A percentile compares a stretch with the other conserved stretches of the same genome.
Conservation (phyloP, 352 stramenopile genomes). For the Phytophthora palmivora region DNA sequence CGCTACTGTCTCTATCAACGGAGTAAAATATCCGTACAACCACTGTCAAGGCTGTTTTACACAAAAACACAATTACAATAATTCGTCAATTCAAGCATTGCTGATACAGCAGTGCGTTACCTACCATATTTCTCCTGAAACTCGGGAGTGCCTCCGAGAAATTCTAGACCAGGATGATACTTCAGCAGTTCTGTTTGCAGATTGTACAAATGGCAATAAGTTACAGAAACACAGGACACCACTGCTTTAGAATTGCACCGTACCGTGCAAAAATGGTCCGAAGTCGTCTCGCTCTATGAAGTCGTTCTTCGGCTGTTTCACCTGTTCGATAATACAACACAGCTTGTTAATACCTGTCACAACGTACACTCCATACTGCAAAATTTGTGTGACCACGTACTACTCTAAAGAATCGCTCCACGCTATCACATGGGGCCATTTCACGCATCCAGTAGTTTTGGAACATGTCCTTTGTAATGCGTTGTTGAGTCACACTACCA, state of each 20-base stretch:
- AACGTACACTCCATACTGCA: neutral
- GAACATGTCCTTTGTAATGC: constrained; percentile 91
- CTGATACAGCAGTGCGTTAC: constrained; percentile 6
- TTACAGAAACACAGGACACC: constrained; percentile 1
- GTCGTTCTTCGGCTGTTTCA: constrained; percentile 94
- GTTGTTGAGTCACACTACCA: constrained; percentile 32
- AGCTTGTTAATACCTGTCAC: constrained; percentile 6
- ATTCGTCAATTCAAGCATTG: neutral
- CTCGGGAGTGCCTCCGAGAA: constrained; percentile 97
- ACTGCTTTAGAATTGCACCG: neutral
- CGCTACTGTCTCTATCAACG: constrained; percentile 94
- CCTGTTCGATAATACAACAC: constrained; percentile 37
- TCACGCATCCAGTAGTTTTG: constrained; percentile 94
- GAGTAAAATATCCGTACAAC: constrained; percentile 95
- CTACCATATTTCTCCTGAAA: constrained; percentile 99
- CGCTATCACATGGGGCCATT: constrained; percentile 95
- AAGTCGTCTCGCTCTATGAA: constrained; percentile 97
- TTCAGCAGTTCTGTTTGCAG: constrained; percentile 77
- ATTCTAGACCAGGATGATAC: constrained; percentile 95
- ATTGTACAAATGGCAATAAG: constrained; percentile 34
- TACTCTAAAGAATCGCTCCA: constrained; percentile 98
- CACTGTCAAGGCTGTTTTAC: constrained; percentile 92
- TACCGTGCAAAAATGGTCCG: constrained; percentile 96
- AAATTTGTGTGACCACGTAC: constrained; percentile 48
- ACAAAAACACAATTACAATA: neutral